Conservation (phyloP, 331 rosid species). For the Spiraea crenata region DNA sequence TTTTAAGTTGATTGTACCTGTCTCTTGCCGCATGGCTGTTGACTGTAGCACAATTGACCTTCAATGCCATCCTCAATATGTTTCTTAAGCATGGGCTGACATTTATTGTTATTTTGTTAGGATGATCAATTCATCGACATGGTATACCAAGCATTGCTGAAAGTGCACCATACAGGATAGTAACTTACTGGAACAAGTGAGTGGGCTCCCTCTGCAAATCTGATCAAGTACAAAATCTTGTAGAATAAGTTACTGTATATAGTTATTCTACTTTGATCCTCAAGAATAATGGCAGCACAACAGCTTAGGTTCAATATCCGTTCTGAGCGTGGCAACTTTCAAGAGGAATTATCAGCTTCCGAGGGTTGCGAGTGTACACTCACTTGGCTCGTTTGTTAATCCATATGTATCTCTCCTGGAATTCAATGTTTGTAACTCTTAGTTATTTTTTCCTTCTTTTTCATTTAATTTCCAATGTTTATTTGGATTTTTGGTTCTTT, state of each 20-base stretch:
- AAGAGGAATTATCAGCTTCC: background rate
- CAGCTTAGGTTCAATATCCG: conserved; percentile 8
- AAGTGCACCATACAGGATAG: conserved; percentile 50
- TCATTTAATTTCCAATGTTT: conserved; percentile 6
- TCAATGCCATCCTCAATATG: background rate
- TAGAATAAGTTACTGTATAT: conserved; percentile 46
- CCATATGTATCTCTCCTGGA: conserved; percentile 9
- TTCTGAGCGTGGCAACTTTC: background rate
- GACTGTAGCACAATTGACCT: background rate
- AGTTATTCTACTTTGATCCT: conserved; percentile 30
- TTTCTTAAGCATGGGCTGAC: conserved; percentile 17
- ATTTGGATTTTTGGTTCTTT: conserved; percentile 14
- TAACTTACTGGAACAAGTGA: conserved; percentile 19
- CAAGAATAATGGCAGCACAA: conserved; percentile 35
- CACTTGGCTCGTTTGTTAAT: conserved; percentile 16
- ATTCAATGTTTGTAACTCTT: conserved; percentile 25
- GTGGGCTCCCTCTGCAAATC: conserved; percentile 19
- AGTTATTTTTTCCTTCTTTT: conserved; percentile 2
- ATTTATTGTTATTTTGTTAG: conserved; percentile 38
- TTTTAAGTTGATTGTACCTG: background rate
- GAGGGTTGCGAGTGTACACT: conserved; percentile 17
- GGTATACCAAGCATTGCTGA: conserved; percentile 66
- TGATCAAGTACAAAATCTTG: conserved; percentile 24
- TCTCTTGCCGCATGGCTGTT: background rate
- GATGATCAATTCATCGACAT: conserved; percentile 84